Evolutionary conservation across 345 rosid genomes (phyloP), one percentile per base, ranked within the genome.

Genomic region (Lepidium sativum): DNA sequence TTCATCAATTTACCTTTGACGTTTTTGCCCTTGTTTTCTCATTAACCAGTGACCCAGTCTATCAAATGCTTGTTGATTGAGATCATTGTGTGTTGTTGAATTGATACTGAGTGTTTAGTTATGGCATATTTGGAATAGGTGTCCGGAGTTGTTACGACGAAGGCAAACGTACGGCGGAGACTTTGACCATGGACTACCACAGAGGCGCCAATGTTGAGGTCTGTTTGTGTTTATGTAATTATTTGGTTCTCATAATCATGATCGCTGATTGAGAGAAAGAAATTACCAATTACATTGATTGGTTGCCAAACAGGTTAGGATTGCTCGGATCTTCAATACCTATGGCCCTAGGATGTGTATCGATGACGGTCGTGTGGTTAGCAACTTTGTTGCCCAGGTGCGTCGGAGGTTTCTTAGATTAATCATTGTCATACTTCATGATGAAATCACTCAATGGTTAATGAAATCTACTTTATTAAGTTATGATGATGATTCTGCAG

Each of bases 261-360:
- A 3, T 33, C 32, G n/a, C 2, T 27, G 13, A 12, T 45, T 27
- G 8, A 7, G 15, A 18, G 10, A 7, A 23, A 18, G 10, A 8
- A 33, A 17, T 11, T 9, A 33, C 17, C 9, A 7, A 10, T 9
- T 35, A 27, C 43, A 31, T 0, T 65, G 59, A 17, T 21, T 15
- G 5, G 18, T 51, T 31, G 13, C 13, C 15, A 85, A 92, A 23
- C 91, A 92, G 97, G 96, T 90, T 33, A 86, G 99, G 66, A 94
- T 94, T 77, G 99, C 99, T 25, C 79, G 97, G 55, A 94, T 90
- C 56, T 94, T 94, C 75, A 90, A 90, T 63, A 94, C 99, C 0
- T 94, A 90, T 31, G 99, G 99, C 16, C 99, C 99, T 11, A 82
- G 99, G 15, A 94, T 94, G 99, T 90, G 99, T 81, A 90, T 94